A percentile compares a stretch with the other conserved stretches of the same genome.
Conservation (phyloP, 768 basidiomycete species). For the Postia placenta region DNA sequence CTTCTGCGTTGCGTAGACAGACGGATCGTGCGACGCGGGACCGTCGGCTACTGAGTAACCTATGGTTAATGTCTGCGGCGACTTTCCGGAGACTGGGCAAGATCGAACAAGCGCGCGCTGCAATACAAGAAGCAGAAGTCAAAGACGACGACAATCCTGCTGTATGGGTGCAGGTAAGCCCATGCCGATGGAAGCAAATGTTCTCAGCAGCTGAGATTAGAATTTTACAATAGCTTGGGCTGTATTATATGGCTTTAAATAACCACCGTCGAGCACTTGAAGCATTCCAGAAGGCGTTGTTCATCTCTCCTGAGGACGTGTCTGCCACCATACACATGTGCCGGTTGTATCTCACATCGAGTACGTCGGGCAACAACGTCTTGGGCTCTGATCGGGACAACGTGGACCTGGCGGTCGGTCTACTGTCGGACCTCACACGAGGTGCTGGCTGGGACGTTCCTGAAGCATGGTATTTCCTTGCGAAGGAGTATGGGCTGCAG, state of each 20-base stretch:
- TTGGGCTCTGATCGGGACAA: conserved; percentile 30
- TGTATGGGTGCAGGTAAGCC: conserved; percentile 89
- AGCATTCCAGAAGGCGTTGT: conserved; percentile 83
- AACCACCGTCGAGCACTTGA: conserved; percentile 59
- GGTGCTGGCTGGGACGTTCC: conserved; percentile 86
- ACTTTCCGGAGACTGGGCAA: conserved; percentile 88
- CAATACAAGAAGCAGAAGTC: conserved; percentile 93
- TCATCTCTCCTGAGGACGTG: conserved; percentile 75
- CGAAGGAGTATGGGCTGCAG: conserved; percentile 72
- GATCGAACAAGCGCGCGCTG: conserved; percentile 82
- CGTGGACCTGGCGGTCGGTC: conserved; percentile 76
- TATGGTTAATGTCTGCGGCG: conserved; percentile 94
- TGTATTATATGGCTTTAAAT: conserved; percentile 61
- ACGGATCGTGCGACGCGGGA: conserved; percentile 42
- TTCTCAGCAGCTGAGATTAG: background rate
- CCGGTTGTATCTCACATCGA: conserved; percentile 56
- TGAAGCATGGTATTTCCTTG: conserved; percentile 93
- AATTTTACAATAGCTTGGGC: conserved; percentile 50
- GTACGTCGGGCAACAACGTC: conserved; percentile 11
- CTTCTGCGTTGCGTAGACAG: conserved; percentile 15
- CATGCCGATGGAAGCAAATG: background rate
- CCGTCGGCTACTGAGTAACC: conserved; percentile 66
- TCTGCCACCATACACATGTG: conserved; percentile 75
- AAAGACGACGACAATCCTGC: conserved; percentile 79
- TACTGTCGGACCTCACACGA: conserved; percentile 71